Evolutionary conservation across 805 yeast genomes (phyloP), one percentile per base, ranked within the genome.

Genomic region (Metschnikowia anglica): DNA sequence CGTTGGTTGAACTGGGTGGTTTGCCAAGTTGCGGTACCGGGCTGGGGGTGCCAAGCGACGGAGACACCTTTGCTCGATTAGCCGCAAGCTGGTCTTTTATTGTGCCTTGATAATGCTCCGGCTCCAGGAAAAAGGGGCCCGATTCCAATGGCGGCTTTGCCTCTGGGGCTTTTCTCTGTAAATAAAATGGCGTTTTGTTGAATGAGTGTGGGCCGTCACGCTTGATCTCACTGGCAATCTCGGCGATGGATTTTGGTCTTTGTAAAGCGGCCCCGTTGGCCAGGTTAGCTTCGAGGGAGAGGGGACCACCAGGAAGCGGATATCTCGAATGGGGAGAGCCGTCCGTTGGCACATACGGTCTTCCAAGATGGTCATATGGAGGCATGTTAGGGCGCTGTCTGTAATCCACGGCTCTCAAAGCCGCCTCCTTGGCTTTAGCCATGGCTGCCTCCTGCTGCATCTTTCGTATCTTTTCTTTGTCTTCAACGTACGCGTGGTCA

Each of bases 401-500:
- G 49, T 75, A 73, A 50, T 79, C 82, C 46, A 76, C 81, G 3
- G 76, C 65, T 46, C 70, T 73, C 31, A 73, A 46, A 17, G 78
- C 79, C 2, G 80, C 81, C 18, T 78, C 80, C 48, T 73, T 73
- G 4, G 81, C 80, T 55, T 70, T 73, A 3, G 82, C 77, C 32
- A 81, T 77, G 3, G 85, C 83, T 41, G 74, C 72, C 54, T 81
- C 86, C 41, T 80, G 78, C 59, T 80, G 85, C 49, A 51, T 52
- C 43, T 59, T 61, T 63, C 86, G 79, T 35, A 75, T 81, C 48
- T 75, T 79, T 58, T 90, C 97, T 63, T 86, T 80, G 54, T 89
- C 97, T 16, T 82, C 82, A 44, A 86, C 79, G 49, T 83, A 88
- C 46, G 80, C 84, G 47, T 88, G 95, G 65, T 93, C 96, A 29